Conservation (phyloP, 1,284 basidiomycete species). For the Meira miltonrushii region DNA sequence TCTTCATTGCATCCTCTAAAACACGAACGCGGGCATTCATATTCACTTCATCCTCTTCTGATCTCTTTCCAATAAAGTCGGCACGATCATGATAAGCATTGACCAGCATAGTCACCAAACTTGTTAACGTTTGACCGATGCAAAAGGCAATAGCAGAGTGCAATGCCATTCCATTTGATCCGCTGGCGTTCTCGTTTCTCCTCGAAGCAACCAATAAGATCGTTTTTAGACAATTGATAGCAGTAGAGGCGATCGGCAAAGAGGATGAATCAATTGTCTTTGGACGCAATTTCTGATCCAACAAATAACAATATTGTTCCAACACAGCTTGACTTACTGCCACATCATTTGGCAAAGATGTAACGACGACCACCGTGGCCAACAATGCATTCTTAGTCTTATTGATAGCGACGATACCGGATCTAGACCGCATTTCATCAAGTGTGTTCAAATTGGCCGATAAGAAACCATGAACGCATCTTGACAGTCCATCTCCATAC, state of each 20-base stretch:
- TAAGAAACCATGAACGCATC: constrained; percentile 73
- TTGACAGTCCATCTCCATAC: constrained; percentile 40
- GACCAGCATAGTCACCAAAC: constrained; percentile 71
- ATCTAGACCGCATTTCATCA: constrained; percentile 66
- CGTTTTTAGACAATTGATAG: constrained; percentile 80
- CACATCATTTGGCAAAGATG: constrained; percentile 66
- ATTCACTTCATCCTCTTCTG: background rate
- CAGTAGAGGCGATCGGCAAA: constrained; percentile 63
- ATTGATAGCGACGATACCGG: constrained; percentile 68
- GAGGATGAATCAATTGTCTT: background rate
- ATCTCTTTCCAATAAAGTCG: background rate
- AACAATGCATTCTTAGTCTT: constrained; percentile 89
- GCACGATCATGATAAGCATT: background rate
- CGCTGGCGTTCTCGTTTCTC: background rate
- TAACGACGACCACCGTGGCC: constrained; percentile 77
- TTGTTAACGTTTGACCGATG: constrained; percentile 68
- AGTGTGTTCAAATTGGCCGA: constrained; percentile 78
- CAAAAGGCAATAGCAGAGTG: constrained; percentile 65
- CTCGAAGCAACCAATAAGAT: constrained; percentile 62
- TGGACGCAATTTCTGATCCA: background rate
- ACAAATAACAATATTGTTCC: constrained; percentile 76
- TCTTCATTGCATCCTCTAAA: constrained; percentile 73
- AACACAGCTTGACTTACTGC: constrained; percentile 70
- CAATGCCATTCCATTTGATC: background rate
- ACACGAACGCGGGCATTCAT: constrained; percentile 46